Conservation (phyloP, 2,329 filamentous ascomycete species). For the Alternaria solani region DNA sequence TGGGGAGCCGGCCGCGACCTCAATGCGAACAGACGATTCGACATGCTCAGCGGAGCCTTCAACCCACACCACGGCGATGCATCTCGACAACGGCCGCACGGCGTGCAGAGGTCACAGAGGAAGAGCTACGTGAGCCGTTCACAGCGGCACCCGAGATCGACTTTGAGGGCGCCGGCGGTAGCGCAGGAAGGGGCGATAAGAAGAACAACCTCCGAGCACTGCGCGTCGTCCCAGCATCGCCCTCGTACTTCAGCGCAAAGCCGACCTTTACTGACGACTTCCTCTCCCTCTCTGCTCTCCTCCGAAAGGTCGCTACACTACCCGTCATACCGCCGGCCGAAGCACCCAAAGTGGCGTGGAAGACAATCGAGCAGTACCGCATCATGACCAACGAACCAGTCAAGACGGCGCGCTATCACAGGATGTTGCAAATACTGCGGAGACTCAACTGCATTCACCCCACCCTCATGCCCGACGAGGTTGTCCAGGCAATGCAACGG, state of each 20-base stretch:
- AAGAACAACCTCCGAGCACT: slow-evolving; percentile 50
- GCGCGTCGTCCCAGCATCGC: slow-evolving; percentile 81
- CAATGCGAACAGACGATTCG: slow-evolving; percentile 35
- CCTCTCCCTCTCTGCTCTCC: slow-evolving; percentile 74
- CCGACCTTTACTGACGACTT: slow-evolving; percentile 87
- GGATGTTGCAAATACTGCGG: slow-evolving; percentile 77
- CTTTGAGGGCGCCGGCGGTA: slow-evolving; percentile 36
- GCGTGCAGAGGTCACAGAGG: slow-evolving; percentile 33
- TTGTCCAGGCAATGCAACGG: slow-evolving; percentile 68
- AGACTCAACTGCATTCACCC: slow-evolving; percentile 87
- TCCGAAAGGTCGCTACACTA: slow-evolving; percentile 75
- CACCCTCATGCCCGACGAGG: slow-evolving; percentile 73
- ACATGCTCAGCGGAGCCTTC: slow-evolving; percentile 28
- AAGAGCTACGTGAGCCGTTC: slow-evolving; percentile 38
- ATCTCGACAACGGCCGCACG: slow-evolving; percentile 44
- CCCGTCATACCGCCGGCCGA: slow-evolving; percentile 72
- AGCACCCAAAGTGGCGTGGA: slow-evolving; percentile 80
- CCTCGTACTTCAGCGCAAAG: slow-evolving; percentile 93
- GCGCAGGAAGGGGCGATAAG: slow-evolving; percentile 22
- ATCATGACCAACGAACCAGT: slow-evolving; percentile 58
- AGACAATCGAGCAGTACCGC: slow-evolving; percentile 78
- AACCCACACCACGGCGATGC: slow-evolving; percentile 35
- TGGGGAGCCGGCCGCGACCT: slow-evolving; percentile 30
- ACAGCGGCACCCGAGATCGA: slow-evolving; percentile 57
- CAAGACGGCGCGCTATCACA: slow-evolving; percentile 74